These are phyloP conservation scores for Triticum timopheevii DNA, from an alignment of 176 grass and related monocot species.

Conservation along the genomic window DNA sequence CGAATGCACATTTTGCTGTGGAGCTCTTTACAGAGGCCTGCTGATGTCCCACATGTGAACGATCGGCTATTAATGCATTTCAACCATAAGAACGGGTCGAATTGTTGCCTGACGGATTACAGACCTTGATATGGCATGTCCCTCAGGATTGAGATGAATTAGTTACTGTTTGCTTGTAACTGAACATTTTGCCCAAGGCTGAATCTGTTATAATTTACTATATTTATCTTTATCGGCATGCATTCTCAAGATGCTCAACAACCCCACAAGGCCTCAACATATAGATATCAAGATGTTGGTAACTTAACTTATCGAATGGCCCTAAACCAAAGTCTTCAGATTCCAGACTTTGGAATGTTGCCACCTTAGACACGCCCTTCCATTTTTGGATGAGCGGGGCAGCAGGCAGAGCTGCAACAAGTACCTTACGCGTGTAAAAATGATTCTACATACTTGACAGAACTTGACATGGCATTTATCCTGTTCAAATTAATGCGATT, in stretches of 20 bases:
- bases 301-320: neutral
- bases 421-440: neutral
- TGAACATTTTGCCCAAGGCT: neutral
- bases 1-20: neutral
- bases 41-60: neutral
- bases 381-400: neutral
- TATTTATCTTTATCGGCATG: neutral
- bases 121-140: neutral
- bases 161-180: neutral
- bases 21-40: neutral
- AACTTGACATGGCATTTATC: slow-evolving; percentile 8
- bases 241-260: neutral
- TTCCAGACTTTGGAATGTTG: neutral
- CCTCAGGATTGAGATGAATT: neutral
- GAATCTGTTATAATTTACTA: neutral
- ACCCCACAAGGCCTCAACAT: too few species aligned
- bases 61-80: neutral
- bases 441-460: neutral
- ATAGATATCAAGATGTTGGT: too few species aligned
- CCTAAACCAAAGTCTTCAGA: neutral
- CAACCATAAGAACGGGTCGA: neutral
- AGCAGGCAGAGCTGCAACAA: neutral
- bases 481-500: neutral
- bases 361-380: neutral
- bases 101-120: neutral